Percentiles rank a stretch among this genome's conserved stretches.
phyloP scores from a whole-genome alignment of 164 flowering plant species.

The Brasenia schreberi region DNA sequence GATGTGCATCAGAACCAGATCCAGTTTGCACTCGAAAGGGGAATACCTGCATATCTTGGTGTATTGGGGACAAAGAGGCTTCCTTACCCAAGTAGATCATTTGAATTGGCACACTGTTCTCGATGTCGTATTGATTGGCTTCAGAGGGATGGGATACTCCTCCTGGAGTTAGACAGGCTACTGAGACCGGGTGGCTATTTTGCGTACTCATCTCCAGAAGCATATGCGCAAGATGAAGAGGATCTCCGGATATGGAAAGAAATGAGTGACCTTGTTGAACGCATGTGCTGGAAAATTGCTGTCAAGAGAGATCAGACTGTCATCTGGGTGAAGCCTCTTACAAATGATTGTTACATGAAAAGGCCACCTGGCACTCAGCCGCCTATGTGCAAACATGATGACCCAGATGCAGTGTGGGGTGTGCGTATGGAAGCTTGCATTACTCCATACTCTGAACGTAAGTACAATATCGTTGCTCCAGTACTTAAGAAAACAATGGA shows the following conservation, averaged over 20 bases:
- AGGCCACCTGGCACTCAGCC: conserved; percentile 71
- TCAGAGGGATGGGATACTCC: conserved; percentile 83
- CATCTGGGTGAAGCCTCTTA: conserved; percentile 79
- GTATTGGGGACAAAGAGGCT: conserved; percentile 83
- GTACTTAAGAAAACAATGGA: background rate
- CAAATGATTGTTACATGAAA: conserved; percentile 71
- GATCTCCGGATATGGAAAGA: conserved; percentile 72
- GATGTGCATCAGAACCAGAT: conserved; percentile 94
- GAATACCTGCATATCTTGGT: conserved; percentile 87
- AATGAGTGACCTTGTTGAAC: conserved; percentile 83
- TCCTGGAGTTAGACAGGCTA: conserved; percentile 82
- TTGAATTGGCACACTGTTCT: conserved; percentile 92
- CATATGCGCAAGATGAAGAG: conserved; percentile 91
- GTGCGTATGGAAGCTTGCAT: conserved; percentile 80
- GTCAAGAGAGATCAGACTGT: conserved; percentile 72
- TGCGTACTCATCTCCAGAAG: conserved; percentile 94
- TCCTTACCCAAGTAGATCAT: conserved; percentile 91
- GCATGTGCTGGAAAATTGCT: conserved; percentile 93
- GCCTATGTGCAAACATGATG: conserved; percentile 69
- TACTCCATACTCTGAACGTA: conserved; percentile 75
- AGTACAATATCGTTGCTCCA: conserved; percentile 13
- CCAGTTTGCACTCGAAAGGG: conserved; percentile 94
- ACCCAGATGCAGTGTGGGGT: conserved; percentile 72
- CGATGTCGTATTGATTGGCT: conserved; percentile 96
- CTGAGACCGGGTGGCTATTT: conserved; percentile 94